A percentile compares a stretch with the other conserved stretches of the same genome.
These are phyloP conservation scores for Tetragonia tetragonoides DNA, from an alignment of 148 eudicot genomes.

Conservation along the genomic window DNA sequence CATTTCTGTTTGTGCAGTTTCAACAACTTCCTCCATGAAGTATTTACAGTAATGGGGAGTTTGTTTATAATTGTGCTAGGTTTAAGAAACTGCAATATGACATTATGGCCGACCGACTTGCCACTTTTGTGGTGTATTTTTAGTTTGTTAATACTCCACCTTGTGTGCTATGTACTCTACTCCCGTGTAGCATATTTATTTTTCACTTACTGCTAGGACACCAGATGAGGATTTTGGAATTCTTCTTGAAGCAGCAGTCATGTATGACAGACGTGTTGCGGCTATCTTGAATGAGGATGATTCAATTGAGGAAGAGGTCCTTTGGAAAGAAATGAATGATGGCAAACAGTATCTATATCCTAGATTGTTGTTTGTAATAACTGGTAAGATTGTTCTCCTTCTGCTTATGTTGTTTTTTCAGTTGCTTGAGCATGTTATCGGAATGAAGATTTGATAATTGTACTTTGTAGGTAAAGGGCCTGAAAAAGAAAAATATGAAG, in stretches of 20 bases:
- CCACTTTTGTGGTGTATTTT: too few species aligned
- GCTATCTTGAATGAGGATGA: constrained; percentile 80
- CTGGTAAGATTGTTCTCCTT: constrained; percentile 48
- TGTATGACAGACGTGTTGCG: constrained; percentile 97
- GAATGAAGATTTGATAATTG: background rate
- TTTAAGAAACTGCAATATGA: too few species aligned
- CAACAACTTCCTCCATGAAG: too few species aligned
- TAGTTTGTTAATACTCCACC: too few species aligned
- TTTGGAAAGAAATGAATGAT: constrained; percentile 56
- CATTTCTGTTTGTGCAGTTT: too few species aligned
- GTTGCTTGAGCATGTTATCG: constrained; percentile 1
- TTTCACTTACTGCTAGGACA: constrained; percentile 55
- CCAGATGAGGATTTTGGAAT: constrained; percentile 96
- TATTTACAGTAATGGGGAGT: too few species aligned
- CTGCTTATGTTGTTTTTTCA: background rate
- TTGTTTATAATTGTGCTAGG: too few species aligned
- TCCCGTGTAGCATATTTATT: background rate
- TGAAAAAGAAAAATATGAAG: constrained; percentile 83
- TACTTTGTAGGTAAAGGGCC: constrained; percentile 82
- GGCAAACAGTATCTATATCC: constrained; percentile 66
- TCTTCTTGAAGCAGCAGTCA: constrained; percentile 94
- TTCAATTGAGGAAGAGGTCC: constrained; percentile 46
- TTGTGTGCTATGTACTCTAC: too few species aligned
- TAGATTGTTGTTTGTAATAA: constrained; percentile 81
- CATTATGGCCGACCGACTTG: too few species aligned